Base-by-base conservation (phyloP, 306 rosid species). In the Rosa multiflora region DNA sequence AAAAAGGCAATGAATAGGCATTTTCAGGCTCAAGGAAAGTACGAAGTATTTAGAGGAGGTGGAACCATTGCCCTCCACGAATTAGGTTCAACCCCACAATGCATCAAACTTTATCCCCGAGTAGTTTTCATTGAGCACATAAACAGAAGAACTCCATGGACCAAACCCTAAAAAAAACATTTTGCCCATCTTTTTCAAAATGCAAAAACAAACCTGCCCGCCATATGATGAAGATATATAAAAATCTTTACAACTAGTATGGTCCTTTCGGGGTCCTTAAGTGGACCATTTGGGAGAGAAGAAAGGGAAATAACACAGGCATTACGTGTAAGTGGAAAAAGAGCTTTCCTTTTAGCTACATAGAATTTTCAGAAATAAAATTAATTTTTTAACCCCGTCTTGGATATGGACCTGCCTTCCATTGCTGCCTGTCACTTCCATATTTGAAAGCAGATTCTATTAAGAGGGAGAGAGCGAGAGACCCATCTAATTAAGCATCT, bases 361-460 rank as follows among this genome's bases (percentile, higher is more conserved):
- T 26, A 61, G 67, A 64, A 53, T 80, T 83, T 78, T 78, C 79
- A 40, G 62, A 82, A 82, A 58, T 55, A 42, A 29, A 75, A 58
- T 42, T 3, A 47, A 47, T 47, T 63, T 20, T 44, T 48, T 63
- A 62, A 86, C 62, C 72, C 78, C 77, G 80, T 80, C 83, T 67
- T 74, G 79, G 78, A 83, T 56, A 64, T 80, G 80, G 76, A 85
- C 78, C 86, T 85, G 86, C 83, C 81, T 77, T 79, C 44, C 68
- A 14, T 74, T 72, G 68, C 46, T 80, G 75, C 82, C 78, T 79
- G 88, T 88, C 92, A 85, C 82, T 82, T 83, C 90, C 80, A 55
- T 42, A 56, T 55, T 35, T 79, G 85, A 88, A 90, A 88, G 93
- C 78, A 89, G 96, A 92, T 92, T 89, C 95, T 76, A 51, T n/a